Evolutionary conservation across 1,139 yeast species (phyloP), one percentile per base, ranked within the genome.

Genomic region (Kluyveromyces marxianus): DNA sequence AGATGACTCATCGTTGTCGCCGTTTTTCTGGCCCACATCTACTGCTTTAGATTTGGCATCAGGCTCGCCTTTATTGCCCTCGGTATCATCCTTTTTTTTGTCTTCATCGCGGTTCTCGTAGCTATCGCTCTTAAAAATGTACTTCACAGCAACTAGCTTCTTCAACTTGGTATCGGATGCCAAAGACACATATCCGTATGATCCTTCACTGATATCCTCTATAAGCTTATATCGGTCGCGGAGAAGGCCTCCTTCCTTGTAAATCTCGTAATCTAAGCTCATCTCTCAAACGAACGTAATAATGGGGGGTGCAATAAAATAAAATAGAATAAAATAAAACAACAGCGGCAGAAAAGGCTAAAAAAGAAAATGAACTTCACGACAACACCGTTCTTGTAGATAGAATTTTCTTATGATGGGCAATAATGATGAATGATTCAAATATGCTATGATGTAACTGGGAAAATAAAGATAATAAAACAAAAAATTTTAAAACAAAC

Each of bases 151-250:
- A 31, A 85, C 95, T 46, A 85, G 67, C 45, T 72, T 68, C 53
- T 76, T 70, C 42, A 71, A 67, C 29, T 69, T 61, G 4, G 75
- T 69, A 63, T 90, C 96, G 58, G 80, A 81, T 4, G 96, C 97
- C 32, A 90, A 74, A 1, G 95, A 82, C 7, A 90, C 97, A 45
- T 85, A 76, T 39, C 97, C 97, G 65, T 88, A 90, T 0, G 97
- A 88, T 34, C 97, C 97, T 65, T 87, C 92, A 63, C 92, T 87
- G 50, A 90, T 78, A 59, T 84, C 90, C 46, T 83, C 80, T 14
- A 88, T 75, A 58, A 83, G 81, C 49, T 71, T 69, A 69, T 89
- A 90, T 50, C 87, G 71, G 48, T 72, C 72, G 53, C 79, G 74
- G 47, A 85, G 71, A 44, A 83, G 70, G 14, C 74, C 75, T 30